These are phyloP conservation scores for Trypanosoma vivax DNA, from an alignment of 208 protist species.

Conservation along the genomic window DNA sequence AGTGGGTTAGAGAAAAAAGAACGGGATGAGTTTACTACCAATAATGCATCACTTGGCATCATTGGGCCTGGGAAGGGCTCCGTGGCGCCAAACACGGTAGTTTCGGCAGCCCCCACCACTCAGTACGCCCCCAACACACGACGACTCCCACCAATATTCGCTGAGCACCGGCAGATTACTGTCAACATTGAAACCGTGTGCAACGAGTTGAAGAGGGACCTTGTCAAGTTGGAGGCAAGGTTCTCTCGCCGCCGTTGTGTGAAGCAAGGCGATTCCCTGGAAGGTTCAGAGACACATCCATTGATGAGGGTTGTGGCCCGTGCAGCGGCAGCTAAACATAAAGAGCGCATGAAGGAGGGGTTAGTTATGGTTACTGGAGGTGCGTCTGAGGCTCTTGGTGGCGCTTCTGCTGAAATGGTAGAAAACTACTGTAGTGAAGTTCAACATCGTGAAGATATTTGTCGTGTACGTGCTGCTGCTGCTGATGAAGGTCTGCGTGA, in stretches of 20 bases:
- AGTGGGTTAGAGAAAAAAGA: no score
- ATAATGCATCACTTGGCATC: no score
- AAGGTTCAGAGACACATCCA: background rate
- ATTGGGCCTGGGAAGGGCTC: no score
- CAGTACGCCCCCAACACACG: slow-evolving; percentile 27
- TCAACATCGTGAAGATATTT: slow-evolving; percentile 18
- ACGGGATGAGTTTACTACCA: no score
- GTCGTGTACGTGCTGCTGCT: slow-evolving; percentile 45
- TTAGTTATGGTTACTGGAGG: no score
- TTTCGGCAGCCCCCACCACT: slow-evolving; percentile 16
- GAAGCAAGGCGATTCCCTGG: background rate
- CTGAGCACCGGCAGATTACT: slow-evolving; percentile 30
- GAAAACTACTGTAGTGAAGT: background rate
- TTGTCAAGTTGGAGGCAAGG: slow-evolving; percentile 25
- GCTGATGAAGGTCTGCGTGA: slow-evolving; percentile 61
- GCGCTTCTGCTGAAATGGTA: background rate
- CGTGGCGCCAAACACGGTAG: slow-evolving; percentile 2
- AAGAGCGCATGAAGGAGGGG: no score
- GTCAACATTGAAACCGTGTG: slow-evolving; percentile 22
- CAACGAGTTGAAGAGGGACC: slow-evolving; percentile 20
- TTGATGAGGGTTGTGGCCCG: background rate
- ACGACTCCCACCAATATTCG: slow-evolving; percentile 41
- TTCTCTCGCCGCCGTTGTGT: slow-evolving; percentile 5
- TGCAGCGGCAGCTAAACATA: background rate
- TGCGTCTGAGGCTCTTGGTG: background rate